phyloP scores from a whole-genome alignment of 371 early-diverging fungal species.

The Nosema muscidifuracis region DNA sequence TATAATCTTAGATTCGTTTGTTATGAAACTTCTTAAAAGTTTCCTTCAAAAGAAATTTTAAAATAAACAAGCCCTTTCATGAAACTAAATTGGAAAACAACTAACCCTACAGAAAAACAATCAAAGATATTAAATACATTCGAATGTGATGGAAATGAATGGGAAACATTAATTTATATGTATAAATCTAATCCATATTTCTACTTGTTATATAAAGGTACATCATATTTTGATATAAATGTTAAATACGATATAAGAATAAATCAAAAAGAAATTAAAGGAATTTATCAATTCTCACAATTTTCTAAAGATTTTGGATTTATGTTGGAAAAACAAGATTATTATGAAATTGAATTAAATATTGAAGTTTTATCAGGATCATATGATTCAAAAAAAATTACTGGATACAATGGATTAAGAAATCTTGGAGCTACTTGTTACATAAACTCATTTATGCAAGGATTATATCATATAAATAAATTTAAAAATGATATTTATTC shows the following conservation, averaged over 20 bases:
- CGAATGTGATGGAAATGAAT: slow-evolving; percentile 4
- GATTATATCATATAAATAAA: slow-evolving; percentile 82
- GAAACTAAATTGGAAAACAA: slow-evolving; percentile 20
- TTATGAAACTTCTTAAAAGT: too few species aligned
- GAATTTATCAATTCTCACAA: slow-evolving; percentile 31
- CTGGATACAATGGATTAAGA: slow-evolving; percentile 67
- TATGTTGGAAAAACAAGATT: slow-evolving; percentile 5
- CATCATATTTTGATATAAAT: slow-evolving; percentile 24
- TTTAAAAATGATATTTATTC: slow-evolving; percentile 69
- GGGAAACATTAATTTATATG: slow-evolving; percentile 1
- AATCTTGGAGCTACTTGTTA: slow-evolving; percentile 99
- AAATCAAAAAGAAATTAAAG: slow-evolving; percentile 9
- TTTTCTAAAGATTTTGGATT: slow-evolving; percentile 27
- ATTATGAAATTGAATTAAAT: slow-evolving; percentile 5
- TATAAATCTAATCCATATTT: neutral
- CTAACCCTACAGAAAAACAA: neutral
- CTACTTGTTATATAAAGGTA: slow-evolving; percentile 17
- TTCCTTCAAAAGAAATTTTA: too few species aligned
- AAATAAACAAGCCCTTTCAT: slow-evolving; percentile 3
- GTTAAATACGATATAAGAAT: slow-evolving; percentile 6
- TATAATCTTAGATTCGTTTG: too few species aligned
- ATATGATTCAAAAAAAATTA: slow-evolving; percentile 28
- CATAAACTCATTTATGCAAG: slow-evolving; percentile 93
- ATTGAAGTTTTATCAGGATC: neutral
- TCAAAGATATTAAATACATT: slow-evolving; percentile 4